Evolutionary conservation across 441 rosid species (phyloP).

Genomic region (Populus hybrid): DNA sequence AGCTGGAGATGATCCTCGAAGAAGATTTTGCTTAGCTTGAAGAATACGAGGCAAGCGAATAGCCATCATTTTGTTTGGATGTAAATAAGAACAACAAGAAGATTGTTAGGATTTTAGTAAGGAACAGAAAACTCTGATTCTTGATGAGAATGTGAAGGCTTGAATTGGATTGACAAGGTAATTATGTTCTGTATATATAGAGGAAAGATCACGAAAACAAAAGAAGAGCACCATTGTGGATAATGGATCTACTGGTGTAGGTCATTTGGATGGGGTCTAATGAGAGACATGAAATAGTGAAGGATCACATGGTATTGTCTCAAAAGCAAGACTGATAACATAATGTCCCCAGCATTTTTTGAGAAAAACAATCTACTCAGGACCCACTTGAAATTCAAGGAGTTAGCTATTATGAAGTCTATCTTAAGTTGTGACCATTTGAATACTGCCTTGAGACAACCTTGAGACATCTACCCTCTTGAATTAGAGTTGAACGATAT

Average conservation of each 20-base stretch:
- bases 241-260: conserved; percentile 11
- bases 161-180: not conserved
- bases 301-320: conserved; percentile 31
- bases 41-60: not conserved
- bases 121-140: not conserved
- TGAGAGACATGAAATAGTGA: conserved; percentile 19
- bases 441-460: too few relatives aligned
- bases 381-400: too few relatives aligned
- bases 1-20: not conserved
- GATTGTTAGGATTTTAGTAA: too few relatives aligned
- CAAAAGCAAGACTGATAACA: not conserved
- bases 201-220: not conserved
- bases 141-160: conserved; percentile 6
- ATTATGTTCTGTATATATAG: conserved; percentile 18
- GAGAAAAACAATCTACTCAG: too few relatives aligned
- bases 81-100: not conserved
- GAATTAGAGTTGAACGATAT: not conserved
- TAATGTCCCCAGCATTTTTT: not conserved
- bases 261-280: conserved; percentile 2
- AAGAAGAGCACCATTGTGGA: not conserved
- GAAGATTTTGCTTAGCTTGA: not conserved
- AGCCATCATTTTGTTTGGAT: not conserved
- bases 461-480: not conserved
- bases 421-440: too few relatives aligned
- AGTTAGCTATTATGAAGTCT: too few relatives aligned